Evolutionary conservation across 2,329 filamentous ascomycete genomes (phyloP).

Genomic region (Monilinia aucupariae): DNA sequence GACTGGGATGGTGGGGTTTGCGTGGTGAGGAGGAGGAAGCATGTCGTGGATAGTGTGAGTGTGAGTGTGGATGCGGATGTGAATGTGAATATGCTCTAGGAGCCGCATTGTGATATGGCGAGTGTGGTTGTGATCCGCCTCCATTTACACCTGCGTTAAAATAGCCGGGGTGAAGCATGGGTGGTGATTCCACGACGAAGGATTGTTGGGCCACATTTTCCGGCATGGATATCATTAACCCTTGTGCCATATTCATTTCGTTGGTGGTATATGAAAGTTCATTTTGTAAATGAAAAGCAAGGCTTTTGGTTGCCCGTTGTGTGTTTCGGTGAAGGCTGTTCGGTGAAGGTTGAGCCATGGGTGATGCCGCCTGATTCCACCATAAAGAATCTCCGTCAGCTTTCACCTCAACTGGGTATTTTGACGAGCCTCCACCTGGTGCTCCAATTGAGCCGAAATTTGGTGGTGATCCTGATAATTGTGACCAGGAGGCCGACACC

Average conservation of each 20-base stretch:
- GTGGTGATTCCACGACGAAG: conserved; percentile 24
- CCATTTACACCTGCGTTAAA: conserved; percentile 6
- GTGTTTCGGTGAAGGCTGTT: conserved; percentile 27
- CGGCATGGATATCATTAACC: conserved; percentile 34
- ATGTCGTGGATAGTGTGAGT: conserved; percentile 15
- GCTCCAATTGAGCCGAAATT: conserved; percentile 19
- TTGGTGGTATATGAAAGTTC: conserved; percentile 27
- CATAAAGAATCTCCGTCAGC: conserved; percentile 26
- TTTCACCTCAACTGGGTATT: conserved; percentile 17
- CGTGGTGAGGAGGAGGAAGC: conserved; percentile 5
- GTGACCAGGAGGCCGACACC: conserved; percentile 26
- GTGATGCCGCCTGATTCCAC: conserved; percentile 32
- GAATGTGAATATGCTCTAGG: conserved; percentile 14
- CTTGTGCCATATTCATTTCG: conserved; percentile 22
- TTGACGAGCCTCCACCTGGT: too few species aligned
- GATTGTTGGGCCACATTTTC: conserved; percentile 22
- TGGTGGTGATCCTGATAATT: conserved; percentile 22
- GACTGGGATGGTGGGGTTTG: conserved; percentile 13
- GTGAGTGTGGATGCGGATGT: too few species aligned
- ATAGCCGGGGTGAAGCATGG: conserved; percentile 23
- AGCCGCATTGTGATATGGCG: conserved; percentile 8
- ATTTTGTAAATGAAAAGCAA: conserved; percentile 33
- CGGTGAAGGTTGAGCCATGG: conserved; percentile 31
- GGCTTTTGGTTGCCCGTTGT: conserved; percentile 29
- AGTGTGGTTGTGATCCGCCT: conserved; percentile 11